These are phyloP conservation scores for Amphirosellinia nigrospora DNA, from an alignment of 495 filamentous ascomycete species.

Conservation along the genomic window DNA sequence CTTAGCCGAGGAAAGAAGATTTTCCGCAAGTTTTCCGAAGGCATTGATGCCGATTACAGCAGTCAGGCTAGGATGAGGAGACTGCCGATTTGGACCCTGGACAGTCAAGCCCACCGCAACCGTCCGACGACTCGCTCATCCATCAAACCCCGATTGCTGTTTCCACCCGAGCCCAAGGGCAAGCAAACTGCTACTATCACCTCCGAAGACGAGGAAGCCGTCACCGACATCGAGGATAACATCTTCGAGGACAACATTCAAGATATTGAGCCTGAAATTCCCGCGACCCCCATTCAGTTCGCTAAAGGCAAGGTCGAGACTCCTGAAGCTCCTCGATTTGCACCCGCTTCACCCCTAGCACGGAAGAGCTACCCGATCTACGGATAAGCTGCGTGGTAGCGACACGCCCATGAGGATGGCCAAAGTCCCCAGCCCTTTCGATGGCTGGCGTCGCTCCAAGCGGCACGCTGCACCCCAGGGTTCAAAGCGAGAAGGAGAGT, in stretches of 20 bases:
- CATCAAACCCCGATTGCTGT: conserved; percentile 85
- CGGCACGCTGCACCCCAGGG: conserved; percentile 36
- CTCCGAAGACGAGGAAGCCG: conserved; percentile 55
- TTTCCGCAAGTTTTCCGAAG: conserved; percentile 68
- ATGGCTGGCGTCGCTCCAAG: conserved; percentile 70
- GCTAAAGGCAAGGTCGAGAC: conserved; percentile 47
- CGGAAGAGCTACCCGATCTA: conserved; percentile 58
- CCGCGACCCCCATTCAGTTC: conserved; percentile 44
- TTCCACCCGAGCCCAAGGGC: conserved; percentile 64
- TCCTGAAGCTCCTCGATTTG: conserved; percentile 56
- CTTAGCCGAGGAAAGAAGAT: conserved; percentile 87
- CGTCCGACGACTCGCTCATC: conserved; percentile 72
- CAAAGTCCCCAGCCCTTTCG: conserved; percentile 66
- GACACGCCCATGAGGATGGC: conserved; percentile 39
- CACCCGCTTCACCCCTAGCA: conserved; percentile 64
- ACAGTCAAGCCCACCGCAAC: conserved; percentile 53
- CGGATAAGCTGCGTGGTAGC: conserved; percentile 36
- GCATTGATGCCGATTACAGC: conserved; percentile 36
- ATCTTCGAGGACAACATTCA: conserved; percentile 52
- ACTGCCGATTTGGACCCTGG: conserved; percentile 53
- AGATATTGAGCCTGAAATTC: conserved; percentile 56
- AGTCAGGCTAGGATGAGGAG: conserved; percentile 43
- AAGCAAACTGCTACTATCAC: conserved; percentile 57
- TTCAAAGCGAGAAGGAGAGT: conserved; percentile 56
- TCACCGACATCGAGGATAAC: conserved; percentile 59